Conservation (phyloP, 2,329 filamentous ascomycete genomes). For the Ceratocystis eucalypticola region DNA sequence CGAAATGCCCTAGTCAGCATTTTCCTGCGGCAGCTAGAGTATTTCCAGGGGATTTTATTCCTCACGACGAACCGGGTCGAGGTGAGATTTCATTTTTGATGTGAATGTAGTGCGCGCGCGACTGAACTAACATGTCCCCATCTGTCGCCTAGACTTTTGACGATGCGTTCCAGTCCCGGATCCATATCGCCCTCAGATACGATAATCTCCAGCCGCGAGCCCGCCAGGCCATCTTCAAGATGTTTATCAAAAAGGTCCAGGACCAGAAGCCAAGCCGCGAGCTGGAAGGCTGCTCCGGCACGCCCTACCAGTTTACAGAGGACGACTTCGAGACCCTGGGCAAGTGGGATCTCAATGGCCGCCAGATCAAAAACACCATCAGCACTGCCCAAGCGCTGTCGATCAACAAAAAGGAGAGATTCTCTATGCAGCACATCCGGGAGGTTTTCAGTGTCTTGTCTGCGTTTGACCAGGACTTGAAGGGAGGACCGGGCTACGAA, state of each 20-base stretch:
- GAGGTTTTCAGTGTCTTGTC: conserved; percentile 74
- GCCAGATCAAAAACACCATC: conserved; percentile 42
- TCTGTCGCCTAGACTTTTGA: conserved; percentile 54
- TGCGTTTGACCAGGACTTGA: conserved; percentile 71
- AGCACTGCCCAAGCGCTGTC: conserved; percentile 55
- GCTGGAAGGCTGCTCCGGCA: conserved; percentile 27
- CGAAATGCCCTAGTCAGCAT: conserved; percentile 38
- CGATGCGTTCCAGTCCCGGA: conserved; percentile 77
- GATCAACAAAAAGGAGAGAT: conserved; percentile 54
- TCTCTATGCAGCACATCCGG: conserved; percentile 67
- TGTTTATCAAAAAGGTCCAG: conserved; percentile 64
- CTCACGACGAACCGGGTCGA: conserved; percentile 29
- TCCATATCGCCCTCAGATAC: conserved; percentile 74
- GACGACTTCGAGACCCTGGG: conserved; percentile 30
- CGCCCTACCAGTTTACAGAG: conserved; percentile 21
- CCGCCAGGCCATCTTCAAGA: conserved; percentile 67
- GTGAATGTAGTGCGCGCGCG: no score
- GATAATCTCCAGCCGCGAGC: conserved; percentile 59
- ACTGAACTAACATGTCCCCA: neutral
- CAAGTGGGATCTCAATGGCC: conserved; percentile 32
- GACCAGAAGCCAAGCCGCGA: conserved; percentile 40
- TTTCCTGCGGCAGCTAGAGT: conserved; percentile 35
- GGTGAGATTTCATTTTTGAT: neutral
- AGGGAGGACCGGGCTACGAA: conserved; percentile 64
- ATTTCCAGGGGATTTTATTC: conserved; percentile 34